These are phyloP conservation scores for Phellopilus nigrolimitatus DNA, from an alignment of 1,284 basidiomycete genomes.

Conservation along the genomic window DNA sequence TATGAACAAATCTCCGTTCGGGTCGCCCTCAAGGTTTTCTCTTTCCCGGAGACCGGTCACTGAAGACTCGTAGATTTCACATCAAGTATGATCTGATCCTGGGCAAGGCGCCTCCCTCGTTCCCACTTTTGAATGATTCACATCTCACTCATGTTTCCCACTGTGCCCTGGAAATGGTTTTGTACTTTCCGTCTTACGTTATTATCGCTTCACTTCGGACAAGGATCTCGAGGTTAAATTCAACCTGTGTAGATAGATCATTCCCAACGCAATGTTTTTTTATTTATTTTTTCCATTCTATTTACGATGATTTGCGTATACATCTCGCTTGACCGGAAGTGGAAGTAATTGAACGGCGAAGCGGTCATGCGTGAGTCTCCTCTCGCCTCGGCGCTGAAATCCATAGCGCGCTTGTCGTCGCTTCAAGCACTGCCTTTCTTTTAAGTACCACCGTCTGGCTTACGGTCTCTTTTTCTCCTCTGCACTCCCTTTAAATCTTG, in stretches of 20 bases:
- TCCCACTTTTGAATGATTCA: background rate
- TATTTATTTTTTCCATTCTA: background rate
- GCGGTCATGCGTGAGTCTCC: background rate
- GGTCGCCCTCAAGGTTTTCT: slow-evolving; percentile 18
- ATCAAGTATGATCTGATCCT: too few relatives aligned
- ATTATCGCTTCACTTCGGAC: background rate
- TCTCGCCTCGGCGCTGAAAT: background rate
- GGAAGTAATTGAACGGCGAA: background rate
- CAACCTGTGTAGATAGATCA: background rate
- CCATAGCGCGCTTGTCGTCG: background rate
- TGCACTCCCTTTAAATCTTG: background rate
- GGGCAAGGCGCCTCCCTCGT: background rate
- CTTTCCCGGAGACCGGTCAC: slow-evolving; percentile 13
- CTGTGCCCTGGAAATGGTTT: background rate
- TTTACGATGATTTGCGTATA: background rate
- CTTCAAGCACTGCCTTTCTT: background rate
- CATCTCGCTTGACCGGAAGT: background rate
- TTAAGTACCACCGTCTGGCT: background rate
- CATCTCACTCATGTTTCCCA: background rate
- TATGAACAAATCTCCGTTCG: slow-evolving; percentile 14
- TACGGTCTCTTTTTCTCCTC: background rate
- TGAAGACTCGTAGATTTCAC: slow-evolving; percentile 11
- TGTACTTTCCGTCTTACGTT: background rate
- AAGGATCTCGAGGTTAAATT: background rate
- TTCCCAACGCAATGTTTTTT: background rate